A percentile compares a stretch with the other conserved stretches of the same genome.
phyloP scores from a whole-genome alignment of 2,329 filamentous ascomycete species.

The Clarireedia paspali region DNA sequence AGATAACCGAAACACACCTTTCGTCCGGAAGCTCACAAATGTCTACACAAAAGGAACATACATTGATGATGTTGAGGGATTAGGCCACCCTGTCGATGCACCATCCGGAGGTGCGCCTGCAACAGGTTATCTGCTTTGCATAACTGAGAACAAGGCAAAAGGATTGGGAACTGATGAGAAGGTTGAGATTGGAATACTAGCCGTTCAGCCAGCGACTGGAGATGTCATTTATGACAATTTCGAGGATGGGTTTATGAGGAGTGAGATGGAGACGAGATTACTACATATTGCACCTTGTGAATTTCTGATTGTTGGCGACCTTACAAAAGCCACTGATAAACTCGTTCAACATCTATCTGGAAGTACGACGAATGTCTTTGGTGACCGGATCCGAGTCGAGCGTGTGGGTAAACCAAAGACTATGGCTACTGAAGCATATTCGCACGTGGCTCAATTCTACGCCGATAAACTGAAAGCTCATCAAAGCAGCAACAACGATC shows the following conservation, averaged over 20 bases:
- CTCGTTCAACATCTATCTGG: constrained; percentile 83
- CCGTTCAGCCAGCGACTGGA: constrained; percentile 90
- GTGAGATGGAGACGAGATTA: constrained; percentile 90
- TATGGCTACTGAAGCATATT: constrained; percentile 75
- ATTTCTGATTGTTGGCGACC: constrained; percentile 82
- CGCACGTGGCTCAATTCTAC: constrained; percentile 89
- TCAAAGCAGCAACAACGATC: constrained; percentile 42
- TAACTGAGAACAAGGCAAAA: constrained; percentile 78
- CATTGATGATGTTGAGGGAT: constrained; percentile 81
- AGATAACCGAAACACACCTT: constrained; percentile 88
- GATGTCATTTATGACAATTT: constrained; percentile 96
- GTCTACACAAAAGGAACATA: constrained; percentile 98
- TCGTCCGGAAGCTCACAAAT: constrained; percentile 87
- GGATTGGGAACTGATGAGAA: constrained; percentile 83
- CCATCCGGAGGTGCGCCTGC: constrained; percentile 52
- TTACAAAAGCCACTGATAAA: constrained; percentile 88
- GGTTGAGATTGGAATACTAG: constrained; percentile 83
- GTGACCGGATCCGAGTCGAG: constrained; percentile 82
- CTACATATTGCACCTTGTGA: constrained; percentile 95
- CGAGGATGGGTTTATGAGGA: constrained; percentile 95
- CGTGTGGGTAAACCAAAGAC: constrained; percentile 68
- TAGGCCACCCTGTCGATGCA: constrained; percentile 48
- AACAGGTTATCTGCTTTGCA: constrained; percentile 84
- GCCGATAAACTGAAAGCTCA: constrained; percentile 70
- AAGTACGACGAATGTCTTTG: constrained; percentile 85